phyloP scores from a whole-genome alignment of 306 rosid species.

The Fagus crenata region DNA sequence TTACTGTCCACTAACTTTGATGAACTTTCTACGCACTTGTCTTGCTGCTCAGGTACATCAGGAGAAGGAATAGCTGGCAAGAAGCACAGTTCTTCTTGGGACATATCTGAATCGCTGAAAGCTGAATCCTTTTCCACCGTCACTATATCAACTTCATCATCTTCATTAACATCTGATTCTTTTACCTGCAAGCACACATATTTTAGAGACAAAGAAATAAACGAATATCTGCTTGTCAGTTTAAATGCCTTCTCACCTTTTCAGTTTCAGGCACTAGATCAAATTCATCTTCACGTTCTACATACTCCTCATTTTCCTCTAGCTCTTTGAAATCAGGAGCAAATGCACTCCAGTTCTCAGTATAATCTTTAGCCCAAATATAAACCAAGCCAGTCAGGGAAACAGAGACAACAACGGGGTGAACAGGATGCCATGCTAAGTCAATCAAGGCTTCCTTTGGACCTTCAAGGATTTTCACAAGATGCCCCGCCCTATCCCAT shows the following conservation, averaged over 20 bases:
- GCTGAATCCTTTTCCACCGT: constrained; percentile 72
- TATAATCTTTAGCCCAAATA: constrained; percentile 98
- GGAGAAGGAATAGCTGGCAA: constrained; percentile 80
- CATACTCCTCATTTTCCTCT: constrained; percentile 93
- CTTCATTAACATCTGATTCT: constrained; percentile 75
- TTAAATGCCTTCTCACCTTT: constrained; percentile 52
- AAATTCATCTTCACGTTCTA: constrained; percentile 94
- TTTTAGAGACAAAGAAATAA: neutral
- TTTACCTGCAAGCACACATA: constrained; percentile 57
- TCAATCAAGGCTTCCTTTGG: constrained; percentile 97
- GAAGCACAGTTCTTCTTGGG: constrained; percentile 82
- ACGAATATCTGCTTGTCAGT: constrained; percentile 8
- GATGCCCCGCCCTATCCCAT: constrained; percentile 98
- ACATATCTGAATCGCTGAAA: constrained; percentile 91
- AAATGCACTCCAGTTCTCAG: constrained; percentile 99
- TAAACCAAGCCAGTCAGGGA: constrained; percentile 80
- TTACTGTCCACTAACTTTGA: constrained; percentile 72
- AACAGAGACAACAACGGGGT: constrained; percentile 90
- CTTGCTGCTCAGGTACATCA: constrained; percentile 65
- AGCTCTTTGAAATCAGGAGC: constrained; percentile 99
- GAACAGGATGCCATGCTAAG: constrained; percentile 97
- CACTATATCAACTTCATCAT: constrained; percentile 84
- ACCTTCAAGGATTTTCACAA: constrained; percentile 97
- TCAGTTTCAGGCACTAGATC: constrained; percentile 89
- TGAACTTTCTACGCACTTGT: constrained; percentile 67